Percentiles rank a stretch among this genome's conserved stretches.
Evolutionary conservation across 2,329 filamentous ascomycete species (phyloP).

Genomic region (Curvularia hawaiiensis): DNA sequence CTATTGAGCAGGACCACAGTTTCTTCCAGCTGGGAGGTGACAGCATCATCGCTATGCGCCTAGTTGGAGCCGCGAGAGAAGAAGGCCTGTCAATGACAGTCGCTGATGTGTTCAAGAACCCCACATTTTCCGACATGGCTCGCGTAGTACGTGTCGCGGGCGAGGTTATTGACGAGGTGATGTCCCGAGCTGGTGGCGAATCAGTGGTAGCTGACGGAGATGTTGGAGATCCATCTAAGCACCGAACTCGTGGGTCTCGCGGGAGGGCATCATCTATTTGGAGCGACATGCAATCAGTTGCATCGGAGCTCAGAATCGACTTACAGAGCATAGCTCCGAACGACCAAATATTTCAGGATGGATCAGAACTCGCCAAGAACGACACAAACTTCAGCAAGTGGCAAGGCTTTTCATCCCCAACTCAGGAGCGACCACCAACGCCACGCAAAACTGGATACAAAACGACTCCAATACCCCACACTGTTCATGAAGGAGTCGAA

Average conservation of each 20-base stretch:
- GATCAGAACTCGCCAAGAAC: constrained; percentile 15
- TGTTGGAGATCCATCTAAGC: constrained; percentile 1
- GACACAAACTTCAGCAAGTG: constrained; percentile 35
- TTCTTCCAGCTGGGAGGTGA: constrained; percentile 45
- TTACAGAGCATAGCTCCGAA: constrained; percentile 13
- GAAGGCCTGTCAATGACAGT: constrained; percentile 43
- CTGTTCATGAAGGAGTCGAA: constrained; percentile 35
- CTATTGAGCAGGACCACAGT: constrained; percentile 40
- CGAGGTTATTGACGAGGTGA: constrained; percentile 44
- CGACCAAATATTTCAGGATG: constrained; percentile 10
- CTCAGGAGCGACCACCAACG: constrained; percentile 15
- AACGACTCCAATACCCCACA: constrained; percentile 28
- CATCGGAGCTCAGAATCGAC: constrained; percentile 34
- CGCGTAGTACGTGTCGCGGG: constrained; percentile 42
- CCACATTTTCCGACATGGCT: constrained; percentile 42
- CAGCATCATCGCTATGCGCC: constrained; percentile 43
- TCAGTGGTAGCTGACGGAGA: constrained; percentile 13
- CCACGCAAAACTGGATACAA: constrained; percentile 21
- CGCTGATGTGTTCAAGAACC: constrained; percentile 44
- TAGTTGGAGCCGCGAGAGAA: constrained; percentile 41
- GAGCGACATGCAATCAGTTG: constrained; percentile 39
- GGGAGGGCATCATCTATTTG: constrained; percentile 31
- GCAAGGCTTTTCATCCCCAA: constrained; percentile 26
- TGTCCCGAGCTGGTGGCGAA: constrained; percentile 37
- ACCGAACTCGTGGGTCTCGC: constrained; percentile 17